Evolutionary conservation across 164 flowering plant genomes (phyloP).

Genomic region (Nelumbo lutea): DNA sequence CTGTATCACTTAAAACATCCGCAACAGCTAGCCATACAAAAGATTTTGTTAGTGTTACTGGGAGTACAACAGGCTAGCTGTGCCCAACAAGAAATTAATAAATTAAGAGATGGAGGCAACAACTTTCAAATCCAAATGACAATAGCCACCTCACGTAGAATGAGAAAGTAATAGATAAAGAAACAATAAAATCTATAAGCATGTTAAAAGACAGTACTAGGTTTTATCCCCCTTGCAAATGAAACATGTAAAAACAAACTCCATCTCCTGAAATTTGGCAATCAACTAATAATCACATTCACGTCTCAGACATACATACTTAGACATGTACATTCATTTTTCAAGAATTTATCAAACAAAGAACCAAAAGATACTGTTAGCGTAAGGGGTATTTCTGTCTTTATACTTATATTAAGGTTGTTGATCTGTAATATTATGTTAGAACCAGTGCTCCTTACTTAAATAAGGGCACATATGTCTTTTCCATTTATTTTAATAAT

Average conservation of each 20-base stretch:
- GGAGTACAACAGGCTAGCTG: neutral
- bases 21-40: conserved; percentile 69
- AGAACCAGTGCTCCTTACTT: too few relatives aligned
- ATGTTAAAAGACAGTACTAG: neutral
- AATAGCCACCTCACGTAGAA: neutral
- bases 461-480: too few relatives aligned
- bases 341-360: too few relatives aligned
- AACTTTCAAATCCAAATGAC: neutral
- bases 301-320: too few relatives aligned
- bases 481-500: too few relatives aligned
- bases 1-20: conserved; percentile 88
- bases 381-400: too few relatives aligned
- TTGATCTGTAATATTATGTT: too few relatives aligned
- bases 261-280: neutral
- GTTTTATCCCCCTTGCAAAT: neutral
- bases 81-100: conserved; percentile 3
- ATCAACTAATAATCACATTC: too few relatives aligned
- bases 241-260: neutral
- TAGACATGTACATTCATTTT: too few relatives aligned
- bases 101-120: neutral
- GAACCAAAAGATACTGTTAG: too few relatives aligned
- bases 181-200: neutral
- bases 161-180: neutral
- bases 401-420: too few relatives aligned
- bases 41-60: conserved; percentile 10